phyloP scores from a whole-genome alignment of 139 green algal genomes.

The Chlorella sp. region DNA sequence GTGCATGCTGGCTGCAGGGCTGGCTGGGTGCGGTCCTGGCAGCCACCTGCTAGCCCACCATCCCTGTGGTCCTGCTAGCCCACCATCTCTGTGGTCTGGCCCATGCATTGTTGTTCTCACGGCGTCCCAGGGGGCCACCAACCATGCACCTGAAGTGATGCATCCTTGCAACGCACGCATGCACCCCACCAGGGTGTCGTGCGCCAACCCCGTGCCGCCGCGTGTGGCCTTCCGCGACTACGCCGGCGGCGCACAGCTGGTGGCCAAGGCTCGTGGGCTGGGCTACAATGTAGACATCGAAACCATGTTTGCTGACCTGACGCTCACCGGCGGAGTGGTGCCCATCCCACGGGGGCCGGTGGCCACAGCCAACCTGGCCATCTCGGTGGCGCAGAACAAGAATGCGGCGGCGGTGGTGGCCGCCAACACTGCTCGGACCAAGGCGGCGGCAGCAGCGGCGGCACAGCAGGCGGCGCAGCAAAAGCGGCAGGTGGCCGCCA shows the following conservation, averaged over 20 bases:
- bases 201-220: background rate
- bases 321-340: background rate
- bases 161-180: background rate
- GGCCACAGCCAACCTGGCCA: background rate
- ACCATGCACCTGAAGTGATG: too few relatives aligned
- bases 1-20: too few relatives aligned
- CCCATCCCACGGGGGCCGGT: background rate
- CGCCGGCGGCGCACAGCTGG: background rate
- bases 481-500: background rate
- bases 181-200: background rate
- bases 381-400: background rate
- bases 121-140: too few relatives aligned
- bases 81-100: background rate
- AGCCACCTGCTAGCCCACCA: too few relatives aligned
- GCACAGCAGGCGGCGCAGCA: background rate
- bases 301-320: constrained; percentile 10
- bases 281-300: constrained; percentile 4
- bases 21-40: too few relatives aligned
- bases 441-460: background rate
- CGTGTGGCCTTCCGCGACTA: background rate
- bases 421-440: background rate
- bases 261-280: background rate
- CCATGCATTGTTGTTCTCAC: background rate
- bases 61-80: too few relatives aligned
- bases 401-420: background rate